Conservation (phyloP, 1,139 yeast species). For the Yamadazyma dendronema region DNA sequence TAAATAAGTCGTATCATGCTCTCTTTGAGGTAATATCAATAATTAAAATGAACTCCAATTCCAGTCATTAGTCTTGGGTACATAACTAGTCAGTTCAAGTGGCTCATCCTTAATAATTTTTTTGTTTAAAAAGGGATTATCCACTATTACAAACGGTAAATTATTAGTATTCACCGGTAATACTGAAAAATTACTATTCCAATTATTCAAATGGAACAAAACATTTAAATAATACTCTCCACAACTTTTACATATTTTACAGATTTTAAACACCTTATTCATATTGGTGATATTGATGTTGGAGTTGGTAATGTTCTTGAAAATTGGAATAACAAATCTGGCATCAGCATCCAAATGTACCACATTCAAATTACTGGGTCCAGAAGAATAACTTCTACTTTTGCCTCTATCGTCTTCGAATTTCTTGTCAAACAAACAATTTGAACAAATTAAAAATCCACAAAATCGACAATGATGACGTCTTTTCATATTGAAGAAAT, state of each 20-base stretch:
- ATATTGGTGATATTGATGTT: constrained; percentile 8
- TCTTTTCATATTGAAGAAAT: constrained; percentile 28
- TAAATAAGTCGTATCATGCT: background rate
- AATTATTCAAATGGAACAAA: constrained; percentile 26
- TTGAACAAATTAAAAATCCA: constrained; percentile 38
- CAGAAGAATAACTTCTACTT: background rate
- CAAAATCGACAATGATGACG: constrained; percentile 49
- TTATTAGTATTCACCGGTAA: constrained; percentile 8
- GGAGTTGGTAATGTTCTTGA: constrained; percentile 19
- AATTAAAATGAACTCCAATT: constrained; percentile 45
- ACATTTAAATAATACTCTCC: constrained; percentile 32
- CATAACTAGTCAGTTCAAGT: constrained; percentile 10
- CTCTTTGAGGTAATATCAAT: background rate
- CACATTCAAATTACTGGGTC: constrained; percentile 6
- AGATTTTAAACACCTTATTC: constrained; percentile 22
- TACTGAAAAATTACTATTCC: constrained; percentile 1
- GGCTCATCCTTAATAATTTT: constrained; percentile 4
- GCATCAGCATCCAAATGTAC: constrained; percentile 35
- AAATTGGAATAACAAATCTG: constrained; percentile 38
- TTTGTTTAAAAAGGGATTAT: constrained; percentile 33
- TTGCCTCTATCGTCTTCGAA: constrained; percentile 4
- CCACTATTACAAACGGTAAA: constrained; percentile 34
- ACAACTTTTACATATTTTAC: constrained; percentile 41
- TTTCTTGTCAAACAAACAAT: constrained; percentile 27
- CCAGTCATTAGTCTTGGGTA: constrained; percentile 33